Evolutionary conservation across 345 rosid genomes (phyloP), one percentile per base, ranked within the genome.

Genomic region (Excoecaria agallocha): DNA sequence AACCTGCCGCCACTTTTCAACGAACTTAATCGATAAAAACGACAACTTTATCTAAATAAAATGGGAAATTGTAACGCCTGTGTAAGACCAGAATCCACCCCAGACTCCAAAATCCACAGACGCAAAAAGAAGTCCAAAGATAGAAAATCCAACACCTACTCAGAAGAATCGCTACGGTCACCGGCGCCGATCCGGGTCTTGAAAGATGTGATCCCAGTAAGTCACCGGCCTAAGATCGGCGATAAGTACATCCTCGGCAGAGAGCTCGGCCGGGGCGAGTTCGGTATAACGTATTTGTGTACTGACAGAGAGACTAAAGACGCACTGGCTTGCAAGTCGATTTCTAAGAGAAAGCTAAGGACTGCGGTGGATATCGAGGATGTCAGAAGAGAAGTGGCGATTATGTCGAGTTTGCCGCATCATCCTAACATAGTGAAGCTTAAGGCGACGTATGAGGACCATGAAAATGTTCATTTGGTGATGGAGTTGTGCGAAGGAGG

Each of bases 401-500:
- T 92, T 72, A 89, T 94, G 95, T 91, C 97, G 1, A 86, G 91
- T 45, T 67, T 94, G 56, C 98, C 98, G 5, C 87, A 89, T 25
- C 97, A 94, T 71, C 90, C 93, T 1, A 92, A 94, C 61, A 75
- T 94, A n/a, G 93, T 94, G 48, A 94, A 89, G 88, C 88, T 92
- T 61, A 94, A 79, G 81, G 97, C 95, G 20, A 88, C 94, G 1
- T 94, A 92, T 8, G 98, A 94, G 87, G 98, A 94, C 41, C 58
- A 69, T 46, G 97, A 94, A 79, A 92, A 94, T 66, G 98, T 94
- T 39, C 95, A 92, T 75, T 78, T 94, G 77, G 98, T 92, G 50
- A 92, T 92, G 98, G 98, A 94, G 86, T 84, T 94, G 39, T 94
- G 98, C 37, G 97, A 92, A 72, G 98, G 98, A 49, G 98, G 98